Percentiles rank a stretch among this genome's conserved stretches.
Conservation (phyloP, 1,284 basidiomycete species). For the Sporisorium iseilematis-ciliati region DNA sequence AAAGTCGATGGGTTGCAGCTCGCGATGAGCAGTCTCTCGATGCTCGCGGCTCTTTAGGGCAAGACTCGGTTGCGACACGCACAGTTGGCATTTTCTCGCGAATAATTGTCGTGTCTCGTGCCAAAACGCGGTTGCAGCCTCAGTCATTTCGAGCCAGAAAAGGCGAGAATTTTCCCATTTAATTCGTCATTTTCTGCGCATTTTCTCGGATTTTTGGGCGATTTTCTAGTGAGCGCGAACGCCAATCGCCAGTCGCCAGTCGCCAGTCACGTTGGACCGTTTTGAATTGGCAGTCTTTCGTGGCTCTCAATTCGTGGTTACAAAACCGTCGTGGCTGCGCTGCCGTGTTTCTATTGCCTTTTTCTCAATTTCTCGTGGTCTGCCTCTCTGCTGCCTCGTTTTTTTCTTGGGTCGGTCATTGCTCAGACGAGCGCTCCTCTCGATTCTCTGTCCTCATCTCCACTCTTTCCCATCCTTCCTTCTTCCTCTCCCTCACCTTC, state of each 20-base stretch:
- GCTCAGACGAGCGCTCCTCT: constrained; percentile 20
- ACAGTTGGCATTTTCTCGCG: not conserved
- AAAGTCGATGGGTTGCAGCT: constrained; percentile 8
- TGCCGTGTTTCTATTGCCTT: constrained; percentile 16
- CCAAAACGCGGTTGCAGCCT: constrained; percentile 19
- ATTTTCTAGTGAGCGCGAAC: constrained; percentile 27
- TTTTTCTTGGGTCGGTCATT: not conserved
- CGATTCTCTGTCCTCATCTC: constrained; percentile 1
- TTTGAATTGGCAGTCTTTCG: constrained; percentile 28
- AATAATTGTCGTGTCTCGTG: constrained; percentile 6
- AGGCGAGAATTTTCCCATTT: not conserved
- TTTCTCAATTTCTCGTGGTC: constrained; percentile 11
- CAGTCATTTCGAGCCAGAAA: constrained; percentile 9
- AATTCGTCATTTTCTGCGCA: not conserved
- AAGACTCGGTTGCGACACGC: not conserved
- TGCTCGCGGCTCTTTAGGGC: constrained; percentile 28
- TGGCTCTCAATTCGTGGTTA: constrained; percentile 14
- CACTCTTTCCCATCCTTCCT: constrained; percentile 2
- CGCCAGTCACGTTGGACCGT: constrained; percentile 33
- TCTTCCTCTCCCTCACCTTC: constrained; percentile 1
- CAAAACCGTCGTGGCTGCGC: constrained; percentile 13
- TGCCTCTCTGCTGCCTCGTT: constrained; percentile 28
- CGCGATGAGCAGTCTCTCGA: constrained; percentile 29
- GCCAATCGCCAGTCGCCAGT: constrained; percentile 46
- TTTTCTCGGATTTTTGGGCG: not conserved